phyloP scores from a whole-genome alignment of 306 rosid species.

The Castanospermum australe region DNA sequence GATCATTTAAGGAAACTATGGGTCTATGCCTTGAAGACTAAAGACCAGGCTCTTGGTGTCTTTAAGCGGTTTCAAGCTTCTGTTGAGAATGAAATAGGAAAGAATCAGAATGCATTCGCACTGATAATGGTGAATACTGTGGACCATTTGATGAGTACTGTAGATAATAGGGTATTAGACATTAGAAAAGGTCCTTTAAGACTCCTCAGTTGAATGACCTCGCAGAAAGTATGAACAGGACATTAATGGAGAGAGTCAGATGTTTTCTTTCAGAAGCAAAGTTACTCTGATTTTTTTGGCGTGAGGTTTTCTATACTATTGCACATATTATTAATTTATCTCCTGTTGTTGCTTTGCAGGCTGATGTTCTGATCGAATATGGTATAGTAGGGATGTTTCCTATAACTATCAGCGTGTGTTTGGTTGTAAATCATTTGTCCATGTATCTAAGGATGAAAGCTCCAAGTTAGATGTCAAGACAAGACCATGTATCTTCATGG shows the following conservation, averaged over 20 bases:
- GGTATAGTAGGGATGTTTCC: background rate
- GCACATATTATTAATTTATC: background rate
- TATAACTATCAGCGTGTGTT: background rate
- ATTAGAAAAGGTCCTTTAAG: background rate
- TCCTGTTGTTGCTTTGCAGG: background rate
- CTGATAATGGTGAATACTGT: background rate
- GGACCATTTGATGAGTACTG: too few species aligned
- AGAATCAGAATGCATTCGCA: background rate
- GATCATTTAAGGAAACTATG: too few species aligned
- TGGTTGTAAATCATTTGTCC: background rate
- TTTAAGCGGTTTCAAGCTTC: background rate
- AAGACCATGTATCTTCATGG: background rate
- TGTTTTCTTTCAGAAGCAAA: background rate
- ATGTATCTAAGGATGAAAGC: background rate
- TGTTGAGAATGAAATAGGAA: background rate
- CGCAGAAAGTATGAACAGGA: background rate
- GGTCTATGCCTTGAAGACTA: too few species aligned
- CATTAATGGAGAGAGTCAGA: background rate
- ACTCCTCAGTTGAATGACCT: background rate
- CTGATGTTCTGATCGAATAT: background rate
- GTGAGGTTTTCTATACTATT: too few species aligned
- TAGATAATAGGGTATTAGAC: background rate
- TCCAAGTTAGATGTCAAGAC: background rate
- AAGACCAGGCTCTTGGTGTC: constrained; percentile 9
- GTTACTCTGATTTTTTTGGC: background rate